These are phyloP conservation scores for Geosmithia putterillii DNA, from an alignment of 2,329 filamentous ascomycete genomes.

Conservation along the genomic window DNA sequence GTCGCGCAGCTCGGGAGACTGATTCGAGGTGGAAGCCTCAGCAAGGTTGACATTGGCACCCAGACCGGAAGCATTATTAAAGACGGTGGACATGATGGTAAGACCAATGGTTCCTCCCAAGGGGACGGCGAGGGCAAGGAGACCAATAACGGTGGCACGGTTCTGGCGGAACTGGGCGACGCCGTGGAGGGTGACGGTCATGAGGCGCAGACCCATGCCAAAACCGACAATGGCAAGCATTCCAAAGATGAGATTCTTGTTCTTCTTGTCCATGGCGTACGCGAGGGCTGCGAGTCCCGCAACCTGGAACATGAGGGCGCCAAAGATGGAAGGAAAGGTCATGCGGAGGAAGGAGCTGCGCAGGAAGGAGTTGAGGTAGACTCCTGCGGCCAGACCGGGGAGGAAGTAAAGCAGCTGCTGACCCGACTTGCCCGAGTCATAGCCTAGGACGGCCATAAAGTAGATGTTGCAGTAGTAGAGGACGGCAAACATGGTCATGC, in stretches of 20 bases:
- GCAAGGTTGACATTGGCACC: constrained; percentile 11
- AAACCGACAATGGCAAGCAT: constrained; percentile 55
- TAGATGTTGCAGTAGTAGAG: constrained; percentile 61
- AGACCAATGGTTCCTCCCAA: constrained; percentile 54
- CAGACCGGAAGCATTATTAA: constrained; percentile 41
- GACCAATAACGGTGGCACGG: constrained; percentile 44
- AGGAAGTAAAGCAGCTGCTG: constrained; percentile 50
- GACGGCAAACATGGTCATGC: constrained; percentile 40
- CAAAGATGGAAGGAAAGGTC: constrained; percentile 45
- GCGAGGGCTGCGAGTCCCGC: constrained; percentile 45
- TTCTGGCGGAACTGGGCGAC: constrained; percentile 47
- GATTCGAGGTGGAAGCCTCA: constrained; percentile 5
- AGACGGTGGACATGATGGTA: constrained; percentile 57
- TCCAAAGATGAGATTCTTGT: constrained; percentile 41
- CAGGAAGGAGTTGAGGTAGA: constrained; percentile 42
- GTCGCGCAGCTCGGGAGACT: constrained; percentile 3
- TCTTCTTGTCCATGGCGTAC: constrained; percentile 38
- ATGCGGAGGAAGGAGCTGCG: constrained; percentile 50
- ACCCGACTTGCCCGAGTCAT: constrained; percentile 36
- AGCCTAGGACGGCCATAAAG: constrained; percentile 47
- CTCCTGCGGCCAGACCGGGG: constrained; percentile 48
- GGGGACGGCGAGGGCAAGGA: constrained; percentile 46
- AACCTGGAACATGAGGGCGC: constrained; percentile 43
- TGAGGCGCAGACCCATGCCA: constrained; percentile 53
- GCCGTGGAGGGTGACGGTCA: constrained; percentile 50